These are phyloP conservation scores for Cardamine resedifolia DNA, from an alignment of 345 rosid genomes.

Conservation along the genomic window DNA sequence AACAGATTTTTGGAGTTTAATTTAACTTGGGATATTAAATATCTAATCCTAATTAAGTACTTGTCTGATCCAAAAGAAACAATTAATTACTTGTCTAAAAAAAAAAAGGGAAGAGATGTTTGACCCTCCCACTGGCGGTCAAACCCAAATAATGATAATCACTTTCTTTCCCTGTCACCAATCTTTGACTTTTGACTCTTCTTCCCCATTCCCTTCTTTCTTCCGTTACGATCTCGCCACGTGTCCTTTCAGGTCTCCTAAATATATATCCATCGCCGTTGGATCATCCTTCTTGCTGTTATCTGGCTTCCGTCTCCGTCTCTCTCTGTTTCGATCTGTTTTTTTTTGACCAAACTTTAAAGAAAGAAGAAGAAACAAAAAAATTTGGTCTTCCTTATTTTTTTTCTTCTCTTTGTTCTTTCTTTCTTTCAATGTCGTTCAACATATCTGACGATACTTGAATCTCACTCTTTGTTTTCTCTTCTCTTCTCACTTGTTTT, in stretches of 20 bases:
- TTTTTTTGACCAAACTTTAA: constrained; percentile 41
- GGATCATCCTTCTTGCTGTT: constrained; percentile 16
- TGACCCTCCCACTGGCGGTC: constrained; percentile 48
- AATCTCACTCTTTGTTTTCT: constrained; percentile 36
- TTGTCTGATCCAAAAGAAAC: constrained; percentile 24
- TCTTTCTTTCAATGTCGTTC: constrained; percentile 47
- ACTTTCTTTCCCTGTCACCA: constrained; percentile 49
- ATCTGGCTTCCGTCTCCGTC: constrained; percentile 35
- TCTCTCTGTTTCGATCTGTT: constrained; percentile 38
- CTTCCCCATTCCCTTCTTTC: neutral
- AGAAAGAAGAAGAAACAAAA: neutral
- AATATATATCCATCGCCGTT: constrained; percentile 10
- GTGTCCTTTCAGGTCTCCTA: constrained; percentile 2
- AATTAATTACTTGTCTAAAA: constrained; percentile 19
- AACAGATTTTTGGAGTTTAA: constrained; percentile 3
- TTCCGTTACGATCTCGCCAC: constrained; percentile 27
- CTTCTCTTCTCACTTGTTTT: constrained; percentile 20
- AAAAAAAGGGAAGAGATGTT: constrained; percentile 23
- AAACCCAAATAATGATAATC: constrained; percentile 43
- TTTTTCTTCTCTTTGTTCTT: neutral
- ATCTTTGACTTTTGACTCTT: constrained; percentile 49
- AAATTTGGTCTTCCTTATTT: neutral
- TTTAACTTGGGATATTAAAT: neutral
- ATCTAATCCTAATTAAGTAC: constrained; percentile 7
- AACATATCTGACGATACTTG: constrained; percentile 43